Evolutionary conservation across 257 asterid genomes (phyloP).

Genomic region (Paraleonurus japonicus): DNA sequence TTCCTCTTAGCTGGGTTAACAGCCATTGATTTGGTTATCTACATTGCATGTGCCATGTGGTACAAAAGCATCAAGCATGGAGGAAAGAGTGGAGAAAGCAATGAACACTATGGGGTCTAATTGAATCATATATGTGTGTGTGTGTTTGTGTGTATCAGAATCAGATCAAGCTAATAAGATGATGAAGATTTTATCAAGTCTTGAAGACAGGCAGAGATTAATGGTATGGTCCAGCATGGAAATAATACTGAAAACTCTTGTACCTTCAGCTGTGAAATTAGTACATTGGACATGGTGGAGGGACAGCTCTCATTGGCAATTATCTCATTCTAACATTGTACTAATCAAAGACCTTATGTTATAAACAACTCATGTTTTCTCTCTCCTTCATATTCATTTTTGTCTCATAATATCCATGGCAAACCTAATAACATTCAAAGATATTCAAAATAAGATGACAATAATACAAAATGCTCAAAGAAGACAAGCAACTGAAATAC

Average conservation of each 20-base stretch:
- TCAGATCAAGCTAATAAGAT: constrained; percentile 13
- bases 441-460: neutral
- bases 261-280: neutral
- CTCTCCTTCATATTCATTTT: neutral
- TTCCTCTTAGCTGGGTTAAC: constrained; percentile 82
- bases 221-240: neutral
- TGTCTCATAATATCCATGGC: neutral
- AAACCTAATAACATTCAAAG: neutral
- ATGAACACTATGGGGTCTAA: constrained; percentile 39
- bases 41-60: constrained; percentile 65
- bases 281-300: constrained; percentile 9
- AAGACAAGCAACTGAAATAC: constrained; percentile 2
- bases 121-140: neutral
- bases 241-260: neutral
- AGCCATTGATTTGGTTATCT: constrained; percentile 58
- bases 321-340: constrained; percentile 15
- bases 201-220: constrained; percentile 12
- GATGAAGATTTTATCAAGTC: constrained; percentile 14
- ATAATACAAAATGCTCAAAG: neutral
- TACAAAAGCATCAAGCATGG: constrained; percentile 54
- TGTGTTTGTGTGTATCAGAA: neutral
- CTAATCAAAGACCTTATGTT: constrained; percentile 11
- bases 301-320: neutral
- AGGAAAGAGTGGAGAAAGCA: constrained; percentile 36
- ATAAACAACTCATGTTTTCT: constrained; percentile 8